phyloP scores from a whole-genome alignment of 352 stramenopile species.

The Globisporangium nodosum region DNA sequence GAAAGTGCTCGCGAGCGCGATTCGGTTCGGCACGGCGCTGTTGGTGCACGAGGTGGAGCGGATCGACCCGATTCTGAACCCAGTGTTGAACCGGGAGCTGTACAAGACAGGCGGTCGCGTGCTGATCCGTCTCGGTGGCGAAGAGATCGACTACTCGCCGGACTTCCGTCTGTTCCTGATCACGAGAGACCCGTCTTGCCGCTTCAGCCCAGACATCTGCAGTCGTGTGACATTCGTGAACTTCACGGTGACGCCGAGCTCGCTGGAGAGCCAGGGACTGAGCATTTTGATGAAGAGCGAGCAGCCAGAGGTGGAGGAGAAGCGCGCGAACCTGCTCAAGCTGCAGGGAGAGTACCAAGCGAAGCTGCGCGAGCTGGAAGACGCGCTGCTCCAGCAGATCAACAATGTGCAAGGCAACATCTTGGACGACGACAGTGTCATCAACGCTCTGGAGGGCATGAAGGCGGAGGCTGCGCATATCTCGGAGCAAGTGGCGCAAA shows the following conservation, averaged over 20 bases:
- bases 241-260: conserved; percentile 98
- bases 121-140: conserved; percentile 95
- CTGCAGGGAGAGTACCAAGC: conserved; percentile 98
- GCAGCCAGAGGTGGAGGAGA: conserved; percentile 96
- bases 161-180: conserved; percentile 99
- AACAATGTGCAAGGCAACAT: conserved; percentile 98
- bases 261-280: conserved; percentile 96
- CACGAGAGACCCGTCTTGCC: conserved; percentile 95
- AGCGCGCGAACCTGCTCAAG: conserved; percentile 94
- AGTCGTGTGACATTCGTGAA: conserved; percentile 99
- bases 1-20: conserved; percentile 99
- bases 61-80: conserved; percentile 99
- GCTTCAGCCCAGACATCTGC: conserved; percentile 98
- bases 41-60: conserved; percentile 99
- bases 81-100: conserved; percentile 98
- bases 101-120: conserved; percentile 98
- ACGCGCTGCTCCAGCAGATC: conserved; percentile 97
- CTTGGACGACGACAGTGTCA: conserved; percentile 98
- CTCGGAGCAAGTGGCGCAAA: conserved; percentile 86
- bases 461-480: conserved; percentile 98
- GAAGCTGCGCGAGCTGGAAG: conserved; percentile 96
- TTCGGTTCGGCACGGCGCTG: conserved; percentile 98
- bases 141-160: conserved; percentile 99
- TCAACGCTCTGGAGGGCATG: conserved; percentile 97
- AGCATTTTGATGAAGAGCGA: conserved; percentile 95